Percentiles rank a stretch among this genome's conserved stretches.
Conservation (phyloP, 345 rosid species). For the Microcos paniculata region DNA sequence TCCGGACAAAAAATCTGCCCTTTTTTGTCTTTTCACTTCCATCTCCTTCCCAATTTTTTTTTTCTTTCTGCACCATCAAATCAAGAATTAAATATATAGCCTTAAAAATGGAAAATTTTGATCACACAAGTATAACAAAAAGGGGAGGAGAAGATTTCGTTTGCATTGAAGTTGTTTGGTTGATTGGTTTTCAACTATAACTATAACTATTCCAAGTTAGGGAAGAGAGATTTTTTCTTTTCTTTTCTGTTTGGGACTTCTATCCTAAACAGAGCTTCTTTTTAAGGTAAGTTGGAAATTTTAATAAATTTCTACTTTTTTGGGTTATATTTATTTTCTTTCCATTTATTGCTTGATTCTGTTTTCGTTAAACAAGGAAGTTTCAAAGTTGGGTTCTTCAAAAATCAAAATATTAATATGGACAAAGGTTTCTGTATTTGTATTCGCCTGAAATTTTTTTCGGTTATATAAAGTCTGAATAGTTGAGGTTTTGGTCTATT, state of each 20-base stretch:
- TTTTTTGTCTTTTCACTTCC: slow-evolving; percentile 21
- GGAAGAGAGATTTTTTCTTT: neutral
- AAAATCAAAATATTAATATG: neutral
- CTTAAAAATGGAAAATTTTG: neutral
- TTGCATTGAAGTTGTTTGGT: neutral
- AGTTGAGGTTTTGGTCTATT: neutral
- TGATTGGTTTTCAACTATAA: neutral
- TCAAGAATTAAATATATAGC: neutral
- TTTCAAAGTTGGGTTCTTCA: neutral
- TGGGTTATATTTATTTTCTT: neutral
- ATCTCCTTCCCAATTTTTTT: neutral
- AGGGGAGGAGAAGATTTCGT: neutral
- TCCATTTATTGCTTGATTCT: neutral
- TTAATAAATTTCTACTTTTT: neutral
- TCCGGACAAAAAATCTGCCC: slow-evolving; percentile 19
- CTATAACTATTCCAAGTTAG: neutral
- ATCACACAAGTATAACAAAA: neutral
- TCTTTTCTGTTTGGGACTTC: neutral
- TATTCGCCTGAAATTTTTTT: neutral
- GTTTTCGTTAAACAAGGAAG: neutral
- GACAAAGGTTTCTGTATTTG: neutral
- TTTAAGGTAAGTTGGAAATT: neutral
- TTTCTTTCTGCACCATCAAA: neutral
- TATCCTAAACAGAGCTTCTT: neutral
- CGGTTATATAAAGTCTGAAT: neutral